Percentiles rank a stretch among this genome's conserved stretches.
phyloP scores from a whole-genome alignment of 306 rosid genomes.

The Lotus japonicus region DNA sequence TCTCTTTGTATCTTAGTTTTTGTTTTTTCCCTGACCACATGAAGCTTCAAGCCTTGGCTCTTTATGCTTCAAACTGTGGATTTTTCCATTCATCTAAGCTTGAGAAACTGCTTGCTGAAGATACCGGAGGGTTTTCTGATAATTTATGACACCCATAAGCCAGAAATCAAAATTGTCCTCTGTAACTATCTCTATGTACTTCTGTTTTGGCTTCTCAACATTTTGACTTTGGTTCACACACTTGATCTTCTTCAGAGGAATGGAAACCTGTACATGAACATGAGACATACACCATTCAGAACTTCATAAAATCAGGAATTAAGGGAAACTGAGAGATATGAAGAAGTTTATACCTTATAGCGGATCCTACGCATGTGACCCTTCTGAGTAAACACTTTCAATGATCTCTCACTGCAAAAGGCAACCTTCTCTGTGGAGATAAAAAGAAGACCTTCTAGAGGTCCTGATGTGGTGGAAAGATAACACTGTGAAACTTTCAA shows the following conservation, averaged over 20 bases:
- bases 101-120: constrained; percentile 22
- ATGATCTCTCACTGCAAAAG: constrained; percentile 71
- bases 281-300: background rate
- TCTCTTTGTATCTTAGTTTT: no score
- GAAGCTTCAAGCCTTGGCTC: background rate
- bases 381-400: constrained; percentile 38
- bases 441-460: constrained; percentile 77
- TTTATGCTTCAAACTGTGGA: background rate
- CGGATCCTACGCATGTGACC: constrained; percentile 34
- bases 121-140: constrained; percentile 18
- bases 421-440: constrained; percentile 65
- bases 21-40: background rate
- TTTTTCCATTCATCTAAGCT: background rate
- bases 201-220: constrained; percentile 28
- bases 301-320: background rate
- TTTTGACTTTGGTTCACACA: constrained; percentile 28
- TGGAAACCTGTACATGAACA: constrained; percentile 16
- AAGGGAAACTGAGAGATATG: background rate
- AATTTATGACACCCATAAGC: constrained; percentile 23
- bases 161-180: constrained; percentile 31
- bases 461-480: constrained; percentile 75
- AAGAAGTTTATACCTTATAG: constrained; percentile 18
- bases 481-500: constrained; percentile 55
- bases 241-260: constrained; percentile 28
- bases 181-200: constrained; percentile 27